These are phyloP conservation scores for Haplographium delicatum DNA, from an alignment of 495 filamentous ascomycete genomes.

Conservation along the genomic window DNA sequence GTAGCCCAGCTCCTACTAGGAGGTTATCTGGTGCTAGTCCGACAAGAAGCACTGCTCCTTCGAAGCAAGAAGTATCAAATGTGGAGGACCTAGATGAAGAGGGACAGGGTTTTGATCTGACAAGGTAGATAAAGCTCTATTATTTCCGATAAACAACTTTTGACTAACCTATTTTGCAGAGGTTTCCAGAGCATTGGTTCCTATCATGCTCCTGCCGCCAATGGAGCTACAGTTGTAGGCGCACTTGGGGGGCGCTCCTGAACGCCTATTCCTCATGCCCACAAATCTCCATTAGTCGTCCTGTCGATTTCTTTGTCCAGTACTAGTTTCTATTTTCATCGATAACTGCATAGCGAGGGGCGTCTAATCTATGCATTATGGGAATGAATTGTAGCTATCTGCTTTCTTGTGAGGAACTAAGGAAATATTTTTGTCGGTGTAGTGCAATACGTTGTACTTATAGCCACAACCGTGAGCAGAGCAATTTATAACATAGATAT, in stretches of 20 bases:
- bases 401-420: no score
- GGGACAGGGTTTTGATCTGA: constrained; percentile 35
- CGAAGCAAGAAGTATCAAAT: constrained; percentile 31
- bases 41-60: constrained; percentile 11
- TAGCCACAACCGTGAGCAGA: no score
- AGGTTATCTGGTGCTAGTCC: constrained; percentile 27
- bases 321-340: no score
- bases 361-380: no score
- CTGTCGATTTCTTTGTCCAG: no score
- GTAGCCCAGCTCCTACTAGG: constrained; percentile 39
- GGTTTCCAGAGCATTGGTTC: constrained; percentile 68
- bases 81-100: constrained; percentile 49
- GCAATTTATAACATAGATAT: no score
- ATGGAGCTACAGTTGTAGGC: neutral
- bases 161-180: constrained; percentile 37
- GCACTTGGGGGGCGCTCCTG: constrained; percentile 2
- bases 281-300: no score
- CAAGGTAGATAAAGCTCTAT: constrained; percentile 14
- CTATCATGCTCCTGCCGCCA: constrained; percentile 43
- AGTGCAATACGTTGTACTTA: no score
- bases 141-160: neutral
- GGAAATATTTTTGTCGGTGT: no score
- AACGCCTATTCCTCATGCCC: no score
- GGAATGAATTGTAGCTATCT: no score
- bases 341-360: no score